Base-by-base conservation (phyloP, 495 filamentous ascomycete genomes). In the Cercophora sp. region DNA sequence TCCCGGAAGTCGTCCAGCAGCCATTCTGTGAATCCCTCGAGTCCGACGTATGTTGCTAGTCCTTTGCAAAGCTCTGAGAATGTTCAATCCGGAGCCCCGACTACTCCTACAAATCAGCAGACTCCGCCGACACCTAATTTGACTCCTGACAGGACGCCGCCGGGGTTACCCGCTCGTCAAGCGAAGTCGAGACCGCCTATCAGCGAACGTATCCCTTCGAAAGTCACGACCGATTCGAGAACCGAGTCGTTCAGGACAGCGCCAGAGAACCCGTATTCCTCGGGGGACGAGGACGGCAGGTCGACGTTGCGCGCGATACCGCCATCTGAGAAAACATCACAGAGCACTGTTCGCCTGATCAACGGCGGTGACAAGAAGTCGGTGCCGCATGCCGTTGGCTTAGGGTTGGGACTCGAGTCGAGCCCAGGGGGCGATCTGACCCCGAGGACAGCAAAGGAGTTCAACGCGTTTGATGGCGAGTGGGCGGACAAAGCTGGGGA, bases 241-340 rank as follows among this genome's bases (percentile, higher is more conserved):
- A 74, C 82, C 18, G 84, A 89, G 24, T 90, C 87, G 3, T 91
- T 89, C 58, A 81, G 73, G 52, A 91, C 87, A 0, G 87, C 87
- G 10, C 75, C 69, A 19, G 87, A 91, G 63, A 66, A 73, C 29
- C 79, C 72, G 8, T 72, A 77, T 19, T 81, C 78, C 2, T 82
- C 83, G 0, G 85, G 87, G 48, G 81, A 78, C 27, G 85, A 86
- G 29, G 70, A 75, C 35, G 70, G 61, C 18, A 62, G 48, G 42
- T 67, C 67, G 23, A 80, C 78, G 3, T 70, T 80, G 27, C 74
- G 74, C 1, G 72, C 78, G 3, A 60, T 61, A 29, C 48, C 80
- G 41, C 64, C 72, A 10, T 80, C 77, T 18, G 46, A 62, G 2
- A 67, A 65, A 46, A 67, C 67, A 26, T 77, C 79, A 1, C 69